Evolutionary conservation across 106 monocot genomes (phyloP).

Genomic region (Apostasia ramifera): DNA sequence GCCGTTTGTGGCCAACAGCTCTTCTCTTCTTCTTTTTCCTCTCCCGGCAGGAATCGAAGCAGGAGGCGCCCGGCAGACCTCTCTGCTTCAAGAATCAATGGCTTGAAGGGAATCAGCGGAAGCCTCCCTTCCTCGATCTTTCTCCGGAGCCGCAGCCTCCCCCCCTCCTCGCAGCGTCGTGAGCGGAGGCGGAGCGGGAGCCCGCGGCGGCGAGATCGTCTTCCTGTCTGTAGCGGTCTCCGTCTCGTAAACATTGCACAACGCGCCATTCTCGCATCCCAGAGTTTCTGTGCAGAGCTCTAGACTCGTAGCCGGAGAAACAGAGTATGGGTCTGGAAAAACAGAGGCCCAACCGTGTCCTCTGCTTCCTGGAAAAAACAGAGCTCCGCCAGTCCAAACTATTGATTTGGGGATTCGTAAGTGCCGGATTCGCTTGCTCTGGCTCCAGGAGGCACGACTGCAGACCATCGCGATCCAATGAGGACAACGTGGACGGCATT

Average conservation of each 20-base stretch:
- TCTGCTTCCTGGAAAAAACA: too few species aligned
- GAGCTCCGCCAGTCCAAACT: too few species aligned
- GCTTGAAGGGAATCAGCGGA: background rate
- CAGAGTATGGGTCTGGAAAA: background rate
- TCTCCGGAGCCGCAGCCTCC: background rate
- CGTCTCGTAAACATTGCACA: background rate
- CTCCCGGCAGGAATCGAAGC: background rate
- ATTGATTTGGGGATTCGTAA: too few species aligned
- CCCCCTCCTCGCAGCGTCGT: background rate
- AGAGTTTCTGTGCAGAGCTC: too few species aligned
- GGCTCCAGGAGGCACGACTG: too few species aligned
- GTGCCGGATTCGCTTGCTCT: too few species aligned
- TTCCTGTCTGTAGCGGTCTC: too few species aligned
- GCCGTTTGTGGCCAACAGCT: background rate
- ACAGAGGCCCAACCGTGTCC: background rate
- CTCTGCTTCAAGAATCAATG: background rate
- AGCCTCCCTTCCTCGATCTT: constrained; percentile 7
- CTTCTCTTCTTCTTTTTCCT: background rate
- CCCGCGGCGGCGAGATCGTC: too few species aligned
- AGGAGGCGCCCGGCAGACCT: background rate
- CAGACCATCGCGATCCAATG: too few species aligned
- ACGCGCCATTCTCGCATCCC: too few species aligned
- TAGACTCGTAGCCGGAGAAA: background rate
- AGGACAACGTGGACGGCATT: too few species aligned
- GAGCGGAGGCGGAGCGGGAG: background rate